Conservation (phyloP, 2,329 filamentous ascomycete genomes). For the Chaetomium sp. region DNA sequence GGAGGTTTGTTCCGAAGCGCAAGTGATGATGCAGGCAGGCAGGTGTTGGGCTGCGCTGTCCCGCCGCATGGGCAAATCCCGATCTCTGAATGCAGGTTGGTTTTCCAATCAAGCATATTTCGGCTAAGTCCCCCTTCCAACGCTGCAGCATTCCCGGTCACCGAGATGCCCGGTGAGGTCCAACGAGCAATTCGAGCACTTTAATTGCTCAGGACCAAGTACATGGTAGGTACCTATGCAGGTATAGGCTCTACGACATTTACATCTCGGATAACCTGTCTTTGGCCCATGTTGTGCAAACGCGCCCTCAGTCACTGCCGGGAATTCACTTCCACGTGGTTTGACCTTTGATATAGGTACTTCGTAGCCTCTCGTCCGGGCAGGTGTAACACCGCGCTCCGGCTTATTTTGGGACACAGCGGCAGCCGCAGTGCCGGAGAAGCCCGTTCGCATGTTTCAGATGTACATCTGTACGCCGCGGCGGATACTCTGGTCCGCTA, state of each 20-base stretch:
- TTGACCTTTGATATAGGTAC: neutral
- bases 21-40: neutral
- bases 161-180: neutral
- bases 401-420: neutral
- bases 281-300: neutral
- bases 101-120: constrained; percentile 1
- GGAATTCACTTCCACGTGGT: neutral
- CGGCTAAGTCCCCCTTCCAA: neutral
- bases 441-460: neutral
- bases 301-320: neutral
- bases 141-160: neutral
- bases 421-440: neutral
- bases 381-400: neutral
- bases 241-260: neutral
- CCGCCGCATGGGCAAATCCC: constrained; percentile 1
- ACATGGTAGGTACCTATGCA: neutral
- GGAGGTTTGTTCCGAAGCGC: neutral
- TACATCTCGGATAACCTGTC: neutral
- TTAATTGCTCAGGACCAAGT: neutral
- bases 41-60: neutral
- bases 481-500: neutral
- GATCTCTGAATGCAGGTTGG: neutral
- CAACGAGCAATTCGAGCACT: neutral
- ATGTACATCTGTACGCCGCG: neutral
- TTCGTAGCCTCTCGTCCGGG: neutral